These are phyloP conservation scores for Pyropia yezoensis DNA, from an alignment of 23 red algal genomes.

Conservation along the genomic window DNA sequence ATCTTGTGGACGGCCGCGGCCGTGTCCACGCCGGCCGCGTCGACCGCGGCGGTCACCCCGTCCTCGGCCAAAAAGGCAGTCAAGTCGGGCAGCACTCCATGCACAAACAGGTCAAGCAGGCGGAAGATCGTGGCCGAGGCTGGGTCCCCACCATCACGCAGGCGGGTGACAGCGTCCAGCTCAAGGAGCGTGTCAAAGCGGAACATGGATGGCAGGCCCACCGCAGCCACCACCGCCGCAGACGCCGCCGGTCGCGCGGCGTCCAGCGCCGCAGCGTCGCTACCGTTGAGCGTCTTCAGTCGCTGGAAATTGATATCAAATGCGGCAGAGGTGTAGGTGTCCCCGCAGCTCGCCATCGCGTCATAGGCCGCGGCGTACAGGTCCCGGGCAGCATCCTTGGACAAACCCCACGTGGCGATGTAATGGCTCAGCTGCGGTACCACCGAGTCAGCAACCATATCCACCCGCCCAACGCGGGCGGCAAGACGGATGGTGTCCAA, in stretches of 20 bases:
- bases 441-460: constrained; percentile 37
- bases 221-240: constrained; percentile 50
- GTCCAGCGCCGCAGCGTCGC: constrained; percentile 13
- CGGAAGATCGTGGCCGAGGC: constrained; percentile 39
- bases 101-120: constrained; percentile 66
- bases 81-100: constrained; percentile 48
- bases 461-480: constrained; percentile 13
- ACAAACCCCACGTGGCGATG: constrained; percentile 32
- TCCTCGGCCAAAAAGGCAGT: constrained; percentile 32
- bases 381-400: constrained; percentile 21
- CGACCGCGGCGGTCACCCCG: neutral
- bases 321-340: constrained; percentile 15
- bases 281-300: constrained; percentile 49
- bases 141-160: constrained; percentile 14
- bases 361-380: constrained; percentile 61
- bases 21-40: constrained; percentile 26
- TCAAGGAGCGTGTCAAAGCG: constrained; percentile 76
- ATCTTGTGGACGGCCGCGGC: constrained; percentile 58
- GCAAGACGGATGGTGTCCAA: constrained; percentile 26
- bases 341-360: constrained; percentile 15
- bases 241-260: constrained; percentile 17
- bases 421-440: constrained; percentile 25
- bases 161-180: constrained; percentile 50
- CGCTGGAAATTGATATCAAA: constrained; percentile 67
- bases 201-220: constrained; percentile 50